Conservation (phyloP, 2,329 filamentous ascomycete species). For the Diaporthe velutina region DNA sequence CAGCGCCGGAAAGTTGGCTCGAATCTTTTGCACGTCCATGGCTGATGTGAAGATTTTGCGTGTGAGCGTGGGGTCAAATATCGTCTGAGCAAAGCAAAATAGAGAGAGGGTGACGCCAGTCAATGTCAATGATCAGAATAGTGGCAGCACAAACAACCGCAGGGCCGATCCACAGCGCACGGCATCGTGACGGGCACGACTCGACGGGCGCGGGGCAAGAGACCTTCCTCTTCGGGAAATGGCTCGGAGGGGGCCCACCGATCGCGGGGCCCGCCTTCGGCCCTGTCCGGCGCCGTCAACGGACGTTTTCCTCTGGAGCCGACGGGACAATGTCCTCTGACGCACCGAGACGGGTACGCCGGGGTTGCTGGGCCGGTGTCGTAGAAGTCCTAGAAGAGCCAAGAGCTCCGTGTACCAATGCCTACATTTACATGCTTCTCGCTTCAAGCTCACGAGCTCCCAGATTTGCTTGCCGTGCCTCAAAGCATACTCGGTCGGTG, state of each 20-base stretch:
- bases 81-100: neutral
- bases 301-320: neutral
- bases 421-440: neutral
- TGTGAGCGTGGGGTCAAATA: neutral
- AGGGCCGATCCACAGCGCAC: neutral
- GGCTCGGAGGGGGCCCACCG: constrained; percentile 21
- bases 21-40: constrained; percentile 67
- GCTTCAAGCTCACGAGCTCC: neutral
- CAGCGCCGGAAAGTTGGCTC: constrained; percentile 77
- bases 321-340: neutral
- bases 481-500: neutral
- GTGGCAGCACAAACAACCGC: neutral
- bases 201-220: neutral
- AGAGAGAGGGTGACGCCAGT: neutral
- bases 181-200: constrained; percentile 24
- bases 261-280: constrained; percentile 29
- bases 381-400: neutral
- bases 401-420: too few relatives aligned
- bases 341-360: neutral
- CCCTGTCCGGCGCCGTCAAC: constrained; percentile 24
- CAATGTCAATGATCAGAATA: neutral
- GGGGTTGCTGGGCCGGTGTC: neutral
- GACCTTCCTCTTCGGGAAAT: constrained; percentile 31
- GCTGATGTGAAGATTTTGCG: neutral
- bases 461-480: neutral